phyloP scores from a whole-genome alignment of 164 flowering plant species.

The Amborella trichopoda region DNA sequence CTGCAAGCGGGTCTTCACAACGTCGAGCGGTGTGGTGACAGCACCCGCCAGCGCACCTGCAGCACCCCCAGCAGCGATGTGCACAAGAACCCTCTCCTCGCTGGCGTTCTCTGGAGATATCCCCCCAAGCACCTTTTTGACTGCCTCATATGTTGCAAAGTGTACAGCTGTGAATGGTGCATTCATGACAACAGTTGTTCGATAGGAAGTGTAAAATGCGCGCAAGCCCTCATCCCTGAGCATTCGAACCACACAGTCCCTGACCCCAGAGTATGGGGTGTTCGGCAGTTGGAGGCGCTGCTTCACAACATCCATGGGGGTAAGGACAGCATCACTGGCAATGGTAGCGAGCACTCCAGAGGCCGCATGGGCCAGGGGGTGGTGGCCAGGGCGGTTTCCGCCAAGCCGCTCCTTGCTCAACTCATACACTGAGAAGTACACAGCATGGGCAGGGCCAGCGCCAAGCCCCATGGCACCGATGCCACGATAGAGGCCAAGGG shows the following conservation, averaged over 20 bases:
- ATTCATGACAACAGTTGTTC: conserved; percentile 66
- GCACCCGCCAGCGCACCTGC: conserved; percentile 62
- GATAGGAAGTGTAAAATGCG: conserved; percentile 54
- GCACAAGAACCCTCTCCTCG: conserved; percentile 49
- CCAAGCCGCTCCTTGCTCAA: conserved; percentile 25
- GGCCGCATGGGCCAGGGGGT: conserved; percentile 35
- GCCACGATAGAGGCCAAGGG: conserved; percentile 43
- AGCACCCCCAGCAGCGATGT: conserved; percentile 63
- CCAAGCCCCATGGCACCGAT: conserved; percentile 64
- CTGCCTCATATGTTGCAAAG: conserved; percentile 58
- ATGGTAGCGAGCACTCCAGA: conserved; percentile 54
- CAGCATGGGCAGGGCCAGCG: conserved; percentile 70
- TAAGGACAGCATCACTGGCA: conserved; percentile 56
- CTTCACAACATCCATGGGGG: conserved; percentile 75
- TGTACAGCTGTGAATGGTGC: conserved; percentile 68
- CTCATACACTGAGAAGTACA: conserved; percentile 68
- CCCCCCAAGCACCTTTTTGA: conserved; percentile 36
- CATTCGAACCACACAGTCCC: conserved; percentile 38
- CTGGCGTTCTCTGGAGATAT: conserved; percentile 27
- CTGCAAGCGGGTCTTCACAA: conserved; percentile 67
- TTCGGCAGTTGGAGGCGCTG: conserved; percentile 51
- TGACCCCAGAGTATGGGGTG: conserved; percentile 43
- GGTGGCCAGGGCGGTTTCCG: conserved; percentile 11
- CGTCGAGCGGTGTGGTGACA: conserved; percentile 65
- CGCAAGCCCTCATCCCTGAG: conserved; percentile 41